Evolutionary conservation across 495 filamentous ascomycete genomes (phyloP), one percentile per base, ranked within the genome.

Genomic region (Daldinia decipiens): DNA sequence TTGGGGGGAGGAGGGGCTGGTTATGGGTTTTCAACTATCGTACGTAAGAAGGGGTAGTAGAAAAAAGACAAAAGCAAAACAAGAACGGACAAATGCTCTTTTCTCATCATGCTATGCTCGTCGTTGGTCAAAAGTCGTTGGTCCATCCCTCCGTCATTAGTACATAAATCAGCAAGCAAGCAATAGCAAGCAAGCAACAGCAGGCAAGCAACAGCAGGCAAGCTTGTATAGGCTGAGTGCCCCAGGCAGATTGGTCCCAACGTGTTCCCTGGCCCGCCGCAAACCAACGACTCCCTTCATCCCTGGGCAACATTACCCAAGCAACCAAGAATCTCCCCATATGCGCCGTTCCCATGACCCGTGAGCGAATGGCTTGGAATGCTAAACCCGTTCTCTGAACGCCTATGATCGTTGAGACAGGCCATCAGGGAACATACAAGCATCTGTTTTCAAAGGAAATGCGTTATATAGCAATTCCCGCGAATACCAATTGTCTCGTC

Each of bases 301-400:
- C 34, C 29, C n/a, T 24, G 7, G 47, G n/a, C 2, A 13, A 58
- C 63, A 11, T 73, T 73, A 73, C 62, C 71, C 71, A 70, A 73
- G 8, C 54, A 45, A 68, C 56, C 61, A 57, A 68, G 27, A 27
- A 32, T 61, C 34, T n/a, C 13, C 24, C 56, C n/a, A 15, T 57
- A 27, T 61, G 29, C 70, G 59, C 55, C 55, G 40, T 65, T 65
- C 63, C 60, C 65, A 60, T 72, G 47, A 65, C 51, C 31, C 27
- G 45, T 32, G 62, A 73, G 62, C 66, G 67, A 73, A 59, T 73
- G 71, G 57, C 66, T 67, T 59, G 57, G 71, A 58, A 73, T 70
- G 62, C 53, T 70, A 34, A 21, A 59, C 57, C 50, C 38, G 1
- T 67, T 40, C 32, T 58, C 71, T 55, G 38, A 73, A 73, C 71